Percentiles rank a stretch among this genome's conserved stretches.
Evolutionary conservation across 352 stramenopile genomes (phyloP).

Genomic region (Phytopythium chamaehyphon): DNA sequence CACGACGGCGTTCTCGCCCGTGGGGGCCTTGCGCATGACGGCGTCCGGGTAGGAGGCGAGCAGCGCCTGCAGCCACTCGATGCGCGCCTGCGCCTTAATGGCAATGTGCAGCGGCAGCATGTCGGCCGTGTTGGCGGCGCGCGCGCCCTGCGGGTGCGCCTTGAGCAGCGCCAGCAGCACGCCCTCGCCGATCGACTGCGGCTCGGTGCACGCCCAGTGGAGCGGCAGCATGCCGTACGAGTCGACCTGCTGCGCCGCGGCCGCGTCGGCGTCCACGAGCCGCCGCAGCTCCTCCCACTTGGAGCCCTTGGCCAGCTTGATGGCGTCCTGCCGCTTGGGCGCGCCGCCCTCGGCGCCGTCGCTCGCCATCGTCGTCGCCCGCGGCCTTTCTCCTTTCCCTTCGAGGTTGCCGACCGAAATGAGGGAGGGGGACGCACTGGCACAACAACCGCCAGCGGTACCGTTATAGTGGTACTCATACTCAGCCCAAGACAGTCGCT

Average conservation of each 20-base stretch:
- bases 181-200: slow-evolving; percentile 62
- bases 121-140: slow-evolving; percentile 69
- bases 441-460: no score
- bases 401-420: no score
- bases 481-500: no score
- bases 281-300: slow-evolving; percentile 73
- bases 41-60: slow-evolving; percentile 80
- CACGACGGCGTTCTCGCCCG: slow-evolving; percentile 72
- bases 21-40: slow-evolving; percentile 67
- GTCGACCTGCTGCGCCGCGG: slow-evolving; percentile 69
- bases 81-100: slow-evolving; percentile 82
- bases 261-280: slow-evolving; percentile 70
- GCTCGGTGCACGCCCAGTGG: slow-evolving; percentile 86
- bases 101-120: slow-evolving; percentile 87
- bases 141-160: slow-evolving; percentile 64
- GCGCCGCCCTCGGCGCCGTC: slow-evolving; percentile 14
- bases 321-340: slow-evolving; percentile 71
- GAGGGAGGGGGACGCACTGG: neutral
- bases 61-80: slow-evolving; percentile 84
- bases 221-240: slow-evolving; percentile 87
- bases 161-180: slow-evolving; percentile 80
- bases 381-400: no score
- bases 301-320: slow-evolving; percentile 80
- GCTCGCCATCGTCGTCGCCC: neutral
- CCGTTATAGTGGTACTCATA: no score